Conservation (phyloP, 1,284 basidiomycete genomes). For the Hypsizygus ulmarius region DNA sequence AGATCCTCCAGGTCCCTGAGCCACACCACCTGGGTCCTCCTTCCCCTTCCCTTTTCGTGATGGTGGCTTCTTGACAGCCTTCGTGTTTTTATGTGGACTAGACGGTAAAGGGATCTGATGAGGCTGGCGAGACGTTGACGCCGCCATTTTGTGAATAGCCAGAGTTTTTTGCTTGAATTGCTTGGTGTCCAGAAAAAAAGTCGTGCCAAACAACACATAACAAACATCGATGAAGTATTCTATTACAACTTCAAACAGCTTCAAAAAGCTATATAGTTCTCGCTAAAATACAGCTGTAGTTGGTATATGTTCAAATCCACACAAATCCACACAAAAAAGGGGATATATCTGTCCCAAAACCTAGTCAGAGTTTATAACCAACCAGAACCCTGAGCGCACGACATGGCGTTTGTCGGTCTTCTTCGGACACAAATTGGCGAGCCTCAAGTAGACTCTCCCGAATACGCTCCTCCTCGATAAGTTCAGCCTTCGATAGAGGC, state of each 20-base stretch:
- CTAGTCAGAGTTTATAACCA: conserved; percentile 50
- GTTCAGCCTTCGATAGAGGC: conserved; percentile 63
- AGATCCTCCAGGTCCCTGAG: conserved; percentile 2
- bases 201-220: conserved; percentile 33
- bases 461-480: conserved; percentile 64
- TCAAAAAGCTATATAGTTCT: background rate
- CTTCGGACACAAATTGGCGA: conserved; percentile 46
- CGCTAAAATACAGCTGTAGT: background rate
- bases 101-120: conserved; percentile 29
- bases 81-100: conserved; percentile 26
- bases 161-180: conserved; percentile 13
- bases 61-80: conserved; percentile 17
- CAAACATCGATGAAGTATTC: conserved; percentile 12
- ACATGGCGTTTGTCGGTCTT: conserved; percentile 57
- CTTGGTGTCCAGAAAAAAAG: conserved; percentile 26
- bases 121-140: conserved; percentile 35
- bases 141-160: conserved; percentile 29
- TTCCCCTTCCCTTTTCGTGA: conserved; percentile 37
- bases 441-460: conserved; percentile 66
- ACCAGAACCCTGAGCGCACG: conserved; percentile 60
- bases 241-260: background rate
- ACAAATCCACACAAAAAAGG: background rate
- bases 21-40: conserved; percentile 7
- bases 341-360: conserved; percentile 2
- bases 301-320: background rate